Conservation (phyloP, 1,284 basidiomycete genomes). For the Taiwanofungus camphoratus region DNA sequence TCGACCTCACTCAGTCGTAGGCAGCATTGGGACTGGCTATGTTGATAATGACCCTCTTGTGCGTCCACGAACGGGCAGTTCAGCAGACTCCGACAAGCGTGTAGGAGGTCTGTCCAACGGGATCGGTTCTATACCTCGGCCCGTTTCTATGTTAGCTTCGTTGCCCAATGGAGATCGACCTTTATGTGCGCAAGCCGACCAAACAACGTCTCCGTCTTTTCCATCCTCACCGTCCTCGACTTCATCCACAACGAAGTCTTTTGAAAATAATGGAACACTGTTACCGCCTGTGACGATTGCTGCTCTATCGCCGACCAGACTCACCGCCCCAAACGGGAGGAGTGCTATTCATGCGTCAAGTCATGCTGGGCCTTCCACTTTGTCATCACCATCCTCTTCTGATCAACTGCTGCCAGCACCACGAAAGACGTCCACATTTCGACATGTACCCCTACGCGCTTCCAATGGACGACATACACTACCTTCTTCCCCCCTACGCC, state of each 20-base stretch:
- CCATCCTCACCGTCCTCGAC: conserved; percentile 3
- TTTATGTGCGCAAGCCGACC: not conserved
- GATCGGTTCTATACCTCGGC: conserved; percentile 11
- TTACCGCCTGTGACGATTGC: not conserved
- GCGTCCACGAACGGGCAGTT: conserved; percentile 11
- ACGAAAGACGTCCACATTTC: conserved; percentile 51
- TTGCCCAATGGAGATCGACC: conserved; percentile 1
- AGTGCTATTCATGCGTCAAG: conserved; percentile 13
- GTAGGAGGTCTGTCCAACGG: conserved; percentile 13
- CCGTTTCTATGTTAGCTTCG: conserved; percentile 19
- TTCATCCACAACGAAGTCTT: not conserved
- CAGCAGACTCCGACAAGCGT: conserved; percentile 15
- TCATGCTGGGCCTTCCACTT: conserved; percentile 19
- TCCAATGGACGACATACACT: conserved; percentile 28
- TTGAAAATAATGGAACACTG: not conserved
- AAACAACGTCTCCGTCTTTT: conserved; percentile 1
- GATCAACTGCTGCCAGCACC: conserved; percentile 23
- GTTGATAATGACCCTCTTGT: conserved; percentile 18
- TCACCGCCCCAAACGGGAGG: conserved; percentile 12
- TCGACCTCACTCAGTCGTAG: conserved; percentile 7
- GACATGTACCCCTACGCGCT: conserved; percentile 46
- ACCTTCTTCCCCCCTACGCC: conserved; percentile 38
- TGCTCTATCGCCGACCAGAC: not conserved
- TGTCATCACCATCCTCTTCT: conserved; percentile 12
- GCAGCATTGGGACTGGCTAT: conserved; percentile 16